Base-by-base conservation (phyloP, 2,329 filamentous ascomycete species). In the Fusarium penzigii region DNA sequence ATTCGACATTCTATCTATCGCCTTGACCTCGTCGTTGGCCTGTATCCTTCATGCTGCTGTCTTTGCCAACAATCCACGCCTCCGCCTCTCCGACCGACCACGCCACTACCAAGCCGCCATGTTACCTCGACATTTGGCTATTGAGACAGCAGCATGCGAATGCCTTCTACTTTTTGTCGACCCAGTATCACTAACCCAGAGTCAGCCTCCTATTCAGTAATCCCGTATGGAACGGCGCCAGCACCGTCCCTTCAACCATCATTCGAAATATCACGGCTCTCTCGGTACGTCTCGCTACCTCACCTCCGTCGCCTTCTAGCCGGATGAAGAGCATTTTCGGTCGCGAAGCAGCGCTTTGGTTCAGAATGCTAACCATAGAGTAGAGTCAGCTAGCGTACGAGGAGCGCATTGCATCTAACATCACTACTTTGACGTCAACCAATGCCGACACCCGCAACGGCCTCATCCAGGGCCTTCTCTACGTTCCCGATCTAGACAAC, bases 391-490 rank as follows among this genome's bases (percentile, higher is more conserved):
- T 84, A 65, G 77, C 78, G 49, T 84, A 83, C 64, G 76, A 83
- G 52, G 73, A 78, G 53, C 73, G 74, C 42, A 69, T 83, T 48
- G 61, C 68, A 17, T 70, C 71, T 51, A 88, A 89, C 63, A 81
- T 96, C 46, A 89, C 86, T 42, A 95, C 90, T 0, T 77, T 97
- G 13, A 89, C 89, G 3, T 84, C 81, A 32, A 88, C 84, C 55
- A 85, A 84, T 67, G 78, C 83, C 47, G 78, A 81, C 32, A 77
- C 77, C 9, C 70, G 78, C 39, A 83, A 86, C 58, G 81, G 81
- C 49, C 75, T 83, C 48, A 84, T 94, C 36, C 82, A 84, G 58
- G 93, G 93, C 55, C 81, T 97, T 14, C 80, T 97, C 51, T 97
- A 94, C 69, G 88, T 96, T 2, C 94, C 93, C 5, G 83, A 86